Evolutionary conservation across 176 grass and related monocot species (phyloP).

Genomic region (Eleusine coracana): DNA sequence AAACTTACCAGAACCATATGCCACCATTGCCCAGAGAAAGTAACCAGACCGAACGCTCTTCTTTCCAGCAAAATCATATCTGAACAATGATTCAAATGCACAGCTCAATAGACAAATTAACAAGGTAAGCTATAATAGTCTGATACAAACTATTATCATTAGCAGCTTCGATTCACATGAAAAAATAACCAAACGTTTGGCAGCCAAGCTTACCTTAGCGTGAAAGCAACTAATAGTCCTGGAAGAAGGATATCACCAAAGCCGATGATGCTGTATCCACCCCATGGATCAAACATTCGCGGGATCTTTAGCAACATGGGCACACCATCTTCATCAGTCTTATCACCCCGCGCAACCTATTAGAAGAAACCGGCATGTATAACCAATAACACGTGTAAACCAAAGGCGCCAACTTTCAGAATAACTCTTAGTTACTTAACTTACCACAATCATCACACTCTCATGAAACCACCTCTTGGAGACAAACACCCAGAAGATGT

Average conservation of each 20-base stretch:
- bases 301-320: constrained; percentile 98
- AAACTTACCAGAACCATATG: constrained; percentile 90
- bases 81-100: constrained; percentile 30
- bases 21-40: constrained; percentile 89
- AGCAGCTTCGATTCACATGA: neutral
- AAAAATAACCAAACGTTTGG: neutral
- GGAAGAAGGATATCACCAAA: constrained; percentile 99
- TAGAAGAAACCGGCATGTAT: constrained; percentile 10
- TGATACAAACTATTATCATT: neutral
- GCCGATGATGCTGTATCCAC: constrained; percentile 93
- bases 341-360: constrained; percentile 92
- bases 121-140: neutral
- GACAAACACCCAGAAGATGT: constrained; percentile 97
- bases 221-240: constrained; percentile 82
- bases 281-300: constrained; percentile 94
- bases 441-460: constrained; percentile 98
- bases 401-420: neutral
- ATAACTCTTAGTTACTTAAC: constrained; percentile 22
- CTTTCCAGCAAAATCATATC: constrained; percentile 89
- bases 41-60: constrained; percentile 84
- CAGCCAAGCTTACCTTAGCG: constrained; percentile 59
- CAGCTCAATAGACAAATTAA: neutral
- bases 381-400: constrained; percentile 18
- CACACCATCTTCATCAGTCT: constrained; percentile 87
- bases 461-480: constrained; percentile 96